Evolutionary conservation across 805 yeast species (phyloP), one percentile per base, ranked within the genome.

Genomic region (Geotrichum ghanense): DNA sequence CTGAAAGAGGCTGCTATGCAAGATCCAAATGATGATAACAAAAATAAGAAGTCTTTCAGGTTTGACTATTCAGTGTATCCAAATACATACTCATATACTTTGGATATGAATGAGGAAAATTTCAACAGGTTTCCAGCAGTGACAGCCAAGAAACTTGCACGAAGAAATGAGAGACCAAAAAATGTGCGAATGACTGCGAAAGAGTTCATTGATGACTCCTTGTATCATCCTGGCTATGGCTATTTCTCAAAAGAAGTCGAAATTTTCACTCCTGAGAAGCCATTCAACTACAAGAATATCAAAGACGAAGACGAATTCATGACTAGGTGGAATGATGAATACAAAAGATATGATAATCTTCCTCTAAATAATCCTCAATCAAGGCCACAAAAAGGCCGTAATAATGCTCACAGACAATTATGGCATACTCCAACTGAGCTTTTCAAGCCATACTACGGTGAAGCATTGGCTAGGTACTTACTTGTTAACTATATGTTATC

Each of bases 401-500:
- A 34, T 44, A 31, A 45, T 7, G 42, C 51, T 16, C 48, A 46
- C 16, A 14, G 39, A 39, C 95, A 86, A 62, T 63, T 84, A 42
- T 86, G 95, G 95, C 95, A 86, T 59, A 86, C 95, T 0, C 95
- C 95, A 1, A 82, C 92, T 0, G 95, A 87, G 61, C 67, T 86
- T 41, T 86, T 86, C 64, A 62, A 79, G 51, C 95, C 95, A 0
- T 79, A 70, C 55, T 86, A 87, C 56, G 95, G 95, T 12, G 84
- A 83, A 60, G 87, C 94, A 0, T 66, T 90, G 48, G 96, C 96
- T 0, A 68, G 89, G 46, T 83, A 86, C 63, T 65, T 89, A 17
- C 64, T 86, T 46, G 80, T 78, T 6, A 81, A 83, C 59, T 83
- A 81, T 59, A 78, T 79, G 61, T 65, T 79, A 53, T 79, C 80